These are phyloP conservation scores for Microcyclosporella mali DNA, from an alignment of 2,329 filamentous ascomycete species.

Conservation along the genomic window DNA sequence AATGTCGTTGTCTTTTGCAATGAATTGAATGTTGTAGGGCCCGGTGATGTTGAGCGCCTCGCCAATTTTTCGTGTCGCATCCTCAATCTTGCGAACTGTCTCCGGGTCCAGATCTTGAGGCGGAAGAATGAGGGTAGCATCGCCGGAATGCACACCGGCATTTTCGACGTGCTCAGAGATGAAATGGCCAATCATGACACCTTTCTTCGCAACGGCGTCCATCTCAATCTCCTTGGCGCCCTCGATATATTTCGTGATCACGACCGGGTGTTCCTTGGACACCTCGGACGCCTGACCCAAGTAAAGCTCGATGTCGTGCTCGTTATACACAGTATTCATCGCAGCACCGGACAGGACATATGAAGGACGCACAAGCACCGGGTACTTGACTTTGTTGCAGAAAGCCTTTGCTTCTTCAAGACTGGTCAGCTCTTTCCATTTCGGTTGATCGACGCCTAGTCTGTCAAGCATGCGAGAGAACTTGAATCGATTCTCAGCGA, in stretches of 20 bases:
- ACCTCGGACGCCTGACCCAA: slow-evolving; percentile 87
- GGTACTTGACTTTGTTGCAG: slow-evolving; percentile 83
- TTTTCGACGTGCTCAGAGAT: slow-evolving; percentile 99
- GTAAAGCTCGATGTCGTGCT: slow-evolving; percentile 84
- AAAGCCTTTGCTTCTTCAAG: slow-evolving; percentile 84
- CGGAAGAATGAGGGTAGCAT: slow-evolving; percentile 89
- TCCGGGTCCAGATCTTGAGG: slow-evolving; percentile 87
- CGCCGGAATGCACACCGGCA: slow-evolving; percentile 95
- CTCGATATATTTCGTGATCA: slow-evolving; percentile 99
- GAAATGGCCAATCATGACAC: slow-evolving; percentile 87
- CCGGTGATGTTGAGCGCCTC: slow-evolving; percentile 91
- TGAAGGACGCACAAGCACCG: slow-evolving; percentile 88
- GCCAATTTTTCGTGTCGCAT: slow-evolving; percentile 92
- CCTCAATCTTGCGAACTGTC: slow-evolving; percentile 84
- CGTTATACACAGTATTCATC: slow-evolving; percentile 98
- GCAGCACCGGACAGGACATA: slow-evolving; percentile 96
- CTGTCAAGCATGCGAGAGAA: slow-evolving; percentile 96
- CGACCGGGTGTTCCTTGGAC: slow-evolving; percentile 89
- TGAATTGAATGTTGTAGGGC: slow-evolving; percentile 98
- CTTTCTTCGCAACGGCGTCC: slow-evolving; percentile 91
- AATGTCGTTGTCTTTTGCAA: slow-evolving; percentile 98
- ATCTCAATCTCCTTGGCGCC: slow-evolving; percentile 99
- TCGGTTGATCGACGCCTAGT: slow-evolving; percentile 90
- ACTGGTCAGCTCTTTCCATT: slow-evolving; percentile 96
- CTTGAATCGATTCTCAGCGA: slow-evolving; percentile 95